Conservation (phyloP, 129 eudicot genomes). For the Saussurea involucrata region DNA sequence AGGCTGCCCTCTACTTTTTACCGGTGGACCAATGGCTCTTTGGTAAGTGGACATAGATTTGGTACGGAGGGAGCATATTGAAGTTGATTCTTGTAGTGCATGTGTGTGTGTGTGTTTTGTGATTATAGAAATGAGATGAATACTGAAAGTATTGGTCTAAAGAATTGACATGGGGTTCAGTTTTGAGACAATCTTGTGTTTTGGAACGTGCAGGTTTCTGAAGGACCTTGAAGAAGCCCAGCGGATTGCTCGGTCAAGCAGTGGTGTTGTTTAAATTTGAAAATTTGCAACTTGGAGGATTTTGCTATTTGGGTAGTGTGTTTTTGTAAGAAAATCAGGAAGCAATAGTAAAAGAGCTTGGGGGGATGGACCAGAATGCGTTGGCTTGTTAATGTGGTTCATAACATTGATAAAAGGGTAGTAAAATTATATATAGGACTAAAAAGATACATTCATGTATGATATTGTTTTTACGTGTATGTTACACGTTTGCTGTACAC, state of each 20-base stretch:
- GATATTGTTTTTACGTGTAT: too few relatives aligned
- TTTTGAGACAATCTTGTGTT: neutral
- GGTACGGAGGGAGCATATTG: neutral
- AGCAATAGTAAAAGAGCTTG: neutral
- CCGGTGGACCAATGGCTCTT: neutral
- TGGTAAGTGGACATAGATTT: neutral
- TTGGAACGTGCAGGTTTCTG: constrained; percentile 55
- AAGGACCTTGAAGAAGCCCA: constrained; percentile 98
- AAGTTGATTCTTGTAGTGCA: neutral
- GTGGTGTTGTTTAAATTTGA: constrained; percentile 43
- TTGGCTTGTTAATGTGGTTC: too few relatives aligned
- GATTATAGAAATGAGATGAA: neutral
- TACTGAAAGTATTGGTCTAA: neutral
- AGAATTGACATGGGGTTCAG: neutral
- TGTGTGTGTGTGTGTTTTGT: neutral
- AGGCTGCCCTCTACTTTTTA: neutral
- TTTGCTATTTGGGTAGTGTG: neutral
- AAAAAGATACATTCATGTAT: too few relatives aligned
- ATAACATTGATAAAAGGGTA: too few relatives aligned
- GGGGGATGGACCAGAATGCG: too few relatives aligned
- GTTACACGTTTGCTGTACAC: too few relatives aligned
- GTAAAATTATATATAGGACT: too few relatives aligned
- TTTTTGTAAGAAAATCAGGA: neutral
- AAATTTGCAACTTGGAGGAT: neutral
- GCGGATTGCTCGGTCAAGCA: constrained; percentile 63